Conservation (phyloP, 2,329 filamentous ascomycete genomes). For the Stagonosporopsis cucurbitacearum region DNA sequence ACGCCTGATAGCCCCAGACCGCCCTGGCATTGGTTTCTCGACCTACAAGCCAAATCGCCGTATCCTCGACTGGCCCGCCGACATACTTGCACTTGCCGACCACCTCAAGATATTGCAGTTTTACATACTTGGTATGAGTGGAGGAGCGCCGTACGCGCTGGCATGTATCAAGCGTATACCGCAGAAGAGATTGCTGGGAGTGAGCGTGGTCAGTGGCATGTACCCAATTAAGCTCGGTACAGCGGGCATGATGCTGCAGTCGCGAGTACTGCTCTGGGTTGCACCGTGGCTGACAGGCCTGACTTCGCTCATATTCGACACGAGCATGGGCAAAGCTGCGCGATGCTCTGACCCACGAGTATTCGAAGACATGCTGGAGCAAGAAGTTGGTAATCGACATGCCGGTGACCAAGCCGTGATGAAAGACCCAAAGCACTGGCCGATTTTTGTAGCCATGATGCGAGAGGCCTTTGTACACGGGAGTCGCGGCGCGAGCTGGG, state of each 20-base stretch:
- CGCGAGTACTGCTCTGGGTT: constrained; percentile 33
- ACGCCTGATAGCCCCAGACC: constrained; percentile 53
- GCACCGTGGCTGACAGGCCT: constrained; percentile 36
- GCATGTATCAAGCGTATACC: constrained; percentile 54
- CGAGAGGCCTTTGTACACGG: constrained; percentile 37
- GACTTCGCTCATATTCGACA: constrained; percentile 29
- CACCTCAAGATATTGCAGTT: constrained; percentile 52
- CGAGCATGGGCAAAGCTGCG: constrained; percentile 35
- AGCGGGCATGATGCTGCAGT: constrained; percentile 33
- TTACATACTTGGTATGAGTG: constrained; percentile 54
- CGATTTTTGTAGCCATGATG: constrained; percentile 33
- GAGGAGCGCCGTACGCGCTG: constrained; percentile 57
- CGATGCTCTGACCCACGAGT: constrained; percentile 33
- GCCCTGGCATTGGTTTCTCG: constrained; percentile 54
- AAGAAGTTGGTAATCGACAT: constrained; percentile 29
- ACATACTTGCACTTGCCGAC: constrained; percentile 51
- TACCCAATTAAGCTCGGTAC: constrained; percentile 37
- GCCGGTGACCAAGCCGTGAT: constrained; percentile 30
- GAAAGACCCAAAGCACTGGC: constrained; percentile 29
- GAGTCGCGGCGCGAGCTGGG: constrained; percentile 37
- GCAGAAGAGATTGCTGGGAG: constrained; percentile 32
- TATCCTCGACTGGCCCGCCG: constrained; percentile 52
- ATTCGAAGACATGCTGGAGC: constrained; percentile 34
- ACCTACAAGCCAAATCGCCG: constrained; percentile 47
- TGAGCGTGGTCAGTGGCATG: constrained; percentile 33